Evolutionary conservation across 139 green algal genomes (phyloP).

Genomic region (Eudorina sp.): DNA sequence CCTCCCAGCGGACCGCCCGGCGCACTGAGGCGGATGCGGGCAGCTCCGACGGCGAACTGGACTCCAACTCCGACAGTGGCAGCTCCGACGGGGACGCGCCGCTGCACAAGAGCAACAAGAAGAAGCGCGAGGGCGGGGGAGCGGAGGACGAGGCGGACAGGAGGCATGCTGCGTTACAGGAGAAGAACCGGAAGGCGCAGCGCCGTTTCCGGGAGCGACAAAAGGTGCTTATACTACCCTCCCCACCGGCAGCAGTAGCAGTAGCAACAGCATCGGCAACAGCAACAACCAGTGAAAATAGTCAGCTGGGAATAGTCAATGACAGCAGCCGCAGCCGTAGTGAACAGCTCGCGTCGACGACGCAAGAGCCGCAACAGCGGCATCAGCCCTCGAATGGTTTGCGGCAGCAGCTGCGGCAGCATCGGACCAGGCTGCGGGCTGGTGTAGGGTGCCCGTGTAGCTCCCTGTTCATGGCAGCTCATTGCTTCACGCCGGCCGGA

Average conservation of each 20-base stretch:
- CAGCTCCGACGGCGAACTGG: background rate
- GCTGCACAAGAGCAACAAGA: constrained; percentile 37
- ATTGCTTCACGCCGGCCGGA: too few relatives aligned
- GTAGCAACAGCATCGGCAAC: constrained; percentile 2
- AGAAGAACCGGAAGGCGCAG: constrained; percentile 81
- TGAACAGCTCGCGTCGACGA: too few relatives aligned
- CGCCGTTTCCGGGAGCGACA: constrained; percentile 78
- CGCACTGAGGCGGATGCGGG: background rate
- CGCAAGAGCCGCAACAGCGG: too few relatives aligned
- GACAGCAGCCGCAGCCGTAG: too few relatives aligned
- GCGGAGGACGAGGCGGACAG: constrained; percentile 60
- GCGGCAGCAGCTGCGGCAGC: too few relatives aligned
- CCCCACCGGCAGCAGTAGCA: background rate
- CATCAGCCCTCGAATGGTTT: too few relatives aligned
- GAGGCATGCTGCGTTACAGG: constrained; percentile 73
- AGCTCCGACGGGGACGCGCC: constrained; percentile 1
- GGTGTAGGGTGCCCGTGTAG: too few relatives aligned
- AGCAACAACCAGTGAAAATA: background rate
- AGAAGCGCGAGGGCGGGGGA: constrained; percentile 56
- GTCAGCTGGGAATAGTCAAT: too few relatives aligned
- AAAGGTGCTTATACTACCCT: constrained; percentile 52
- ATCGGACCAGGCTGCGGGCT: too few relatives aligned
- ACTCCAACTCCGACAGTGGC: constrained; percentile 27
- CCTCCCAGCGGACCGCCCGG: background rate
- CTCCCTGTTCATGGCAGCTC: too few relatives aligned